phyloP scores from a whole-genome alignment of 2,329 filamentous ascomycete species.

The Cladosporium sp. region DNA sequence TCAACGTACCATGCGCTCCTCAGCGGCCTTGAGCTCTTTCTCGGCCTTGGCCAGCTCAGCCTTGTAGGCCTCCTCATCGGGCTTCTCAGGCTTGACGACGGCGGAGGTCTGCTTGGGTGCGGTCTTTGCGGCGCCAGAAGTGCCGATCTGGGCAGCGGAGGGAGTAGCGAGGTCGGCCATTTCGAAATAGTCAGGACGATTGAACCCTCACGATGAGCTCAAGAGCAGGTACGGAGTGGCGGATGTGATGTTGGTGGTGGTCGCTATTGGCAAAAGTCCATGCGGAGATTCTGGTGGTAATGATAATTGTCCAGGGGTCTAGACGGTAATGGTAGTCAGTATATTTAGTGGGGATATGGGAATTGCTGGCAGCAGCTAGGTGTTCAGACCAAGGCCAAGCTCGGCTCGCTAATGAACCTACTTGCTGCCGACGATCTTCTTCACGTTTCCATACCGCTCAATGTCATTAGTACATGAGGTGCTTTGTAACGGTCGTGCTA shows the following conservation, averaged over 20 bases:
- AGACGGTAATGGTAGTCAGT: not conserved
- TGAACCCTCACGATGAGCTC: slow-evolving; percentile 20
- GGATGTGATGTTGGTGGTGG: slow-evolving; percentile 1
- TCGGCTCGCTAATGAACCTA: not conserved
- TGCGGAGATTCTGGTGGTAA: not conserved
- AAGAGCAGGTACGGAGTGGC: slow-evolving; percentile 5
- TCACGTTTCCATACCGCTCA: not conserved
- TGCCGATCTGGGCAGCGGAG: slow-evolving; percentile 37
- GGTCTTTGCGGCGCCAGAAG: slow-evolving; percentile 35
- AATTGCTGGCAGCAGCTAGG: slow-evolving; percentile 1
- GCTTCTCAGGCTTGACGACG: slow-evolving; percentile 73
- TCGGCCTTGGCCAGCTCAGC: slow-evolving; percentile 75
- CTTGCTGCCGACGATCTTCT: slow-evolving; percentile 6
- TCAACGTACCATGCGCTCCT: slow-evolving; percentile 56
- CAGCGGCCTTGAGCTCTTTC: slow-evolving; percentile 78
- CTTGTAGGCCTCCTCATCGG: slow-evolving; percentile 84
- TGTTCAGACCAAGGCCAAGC: slow-evolving; percentile 4
- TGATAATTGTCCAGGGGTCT: slow-evolving; percentile 1
- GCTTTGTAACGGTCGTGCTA: not conserved
- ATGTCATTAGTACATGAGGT: not conserved
- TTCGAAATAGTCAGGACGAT: slow-evolving; percentile 19
- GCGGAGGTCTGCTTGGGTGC: slow-evolving; percentile 30
- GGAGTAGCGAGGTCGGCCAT: slow-evolving; percentile 41
- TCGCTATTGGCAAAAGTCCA: slow-evolving; percentile 1
- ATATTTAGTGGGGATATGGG: slow-evolving; percentile 5